These are phyloP conservation scores for Plasmodium ovale DNA, from an alignment of 169 alveolate species.

Conservation along the genomic window DNA sequence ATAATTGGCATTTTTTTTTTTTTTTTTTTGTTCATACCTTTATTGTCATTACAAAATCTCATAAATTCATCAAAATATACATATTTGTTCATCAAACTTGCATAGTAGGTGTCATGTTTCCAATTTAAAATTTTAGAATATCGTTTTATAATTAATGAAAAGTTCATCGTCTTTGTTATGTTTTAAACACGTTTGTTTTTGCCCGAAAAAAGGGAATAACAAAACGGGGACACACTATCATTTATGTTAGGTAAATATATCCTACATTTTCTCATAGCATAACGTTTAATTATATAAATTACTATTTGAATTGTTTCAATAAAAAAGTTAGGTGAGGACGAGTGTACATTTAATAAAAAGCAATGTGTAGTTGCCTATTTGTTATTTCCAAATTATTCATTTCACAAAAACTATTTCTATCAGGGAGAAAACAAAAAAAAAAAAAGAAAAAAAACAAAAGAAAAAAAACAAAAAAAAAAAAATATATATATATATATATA, in stretches of 20 bases:
- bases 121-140: constrained; percentile 72
- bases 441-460: too few species aligned
- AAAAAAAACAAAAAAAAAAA: too few species aligned
- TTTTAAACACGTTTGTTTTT: constrained; percentile 19
- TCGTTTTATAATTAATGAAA: constrained; percentile 50
- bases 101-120: constrained; percentile 76
- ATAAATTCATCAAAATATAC: constrained; percentile 73
- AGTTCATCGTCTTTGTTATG: constrained; percentile 44
- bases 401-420: constrained; percentile 19
- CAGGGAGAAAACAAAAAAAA: constrained; percentile 14
- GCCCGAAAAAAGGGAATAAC: not conserved
- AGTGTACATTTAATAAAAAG: too few species aligned
- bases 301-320: too few species aligned
- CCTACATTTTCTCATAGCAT: too few species aligned
- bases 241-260: too few species aligned
- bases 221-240: not conserved
- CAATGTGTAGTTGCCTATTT: constrained; percentile 1
- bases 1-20: not conserved
- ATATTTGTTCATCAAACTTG: constrained; percentile 76
- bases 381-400: not conserved
- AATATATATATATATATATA: too few species aligned
- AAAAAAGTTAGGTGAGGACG: too few species aligned
- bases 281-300: too few species aligned
- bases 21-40: constrained; percentile 45
- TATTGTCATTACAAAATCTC: constrained; percentile 76